These are phyloP conservation scores for Rhizopus sp. DNA, from an alignment of 371 early-diverging fungal species.

Conservation along the genomic window DNA sequence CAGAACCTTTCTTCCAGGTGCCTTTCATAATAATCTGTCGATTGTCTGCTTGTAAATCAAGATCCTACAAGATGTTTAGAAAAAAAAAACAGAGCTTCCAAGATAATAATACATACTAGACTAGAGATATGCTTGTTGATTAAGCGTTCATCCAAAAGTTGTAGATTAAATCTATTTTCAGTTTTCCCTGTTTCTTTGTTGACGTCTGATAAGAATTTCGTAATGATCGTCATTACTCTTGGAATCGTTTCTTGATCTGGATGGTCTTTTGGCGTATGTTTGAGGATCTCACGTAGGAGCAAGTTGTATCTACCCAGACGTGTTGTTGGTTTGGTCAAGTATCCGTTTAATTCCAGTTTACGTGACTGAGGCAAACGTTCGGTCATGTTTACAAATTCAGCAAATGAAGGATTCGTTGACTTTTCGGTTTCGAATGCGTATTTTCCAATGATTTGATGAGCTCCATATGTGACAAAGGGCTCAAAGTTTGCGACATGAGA, in stretches of 20 bases:
- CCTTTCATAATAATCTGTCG: slow-evolving; percentile 82
- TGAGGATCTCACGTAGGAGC: slow-evolving; percentile 81
- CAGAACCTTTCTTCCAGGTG: slow-evolving; percentile 71
- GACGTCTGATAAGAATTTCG: slow-evolving; percentile 72
- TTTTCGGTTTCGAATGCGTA: slow-evolving; percentile 81
- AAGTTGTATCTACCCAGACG: slow-evolving; percentile 90
- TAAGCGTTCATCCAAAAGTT: slow-evolving; percentile 31
- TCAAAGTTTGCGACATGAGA: slow-evolving; percentile 72
- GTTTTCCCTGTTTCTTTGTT: slow-evolving; percentile 84
- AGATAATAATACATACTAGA: slow-evolving; percentile 14
- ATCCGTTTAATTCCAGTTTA: slow-evolving; percentile 80
- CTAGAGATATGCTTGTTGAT: slow-evolving; percentile 69
- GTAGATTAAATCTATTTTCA: slow-evolving; percentile 59
- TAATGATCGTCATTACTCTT: slow-evolving; percentile 66
- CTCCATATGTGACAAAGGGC: slow-evolving; percentile 87
- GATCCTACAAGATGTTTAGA: slow-evolving; percentile 53
- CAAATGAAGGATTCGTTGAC: slow-evolving; percentile 65
- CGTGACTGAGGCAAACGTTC: slow-evolving; percentile 79
- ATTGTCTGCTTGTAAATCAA: slow-evolving; percentile 54
- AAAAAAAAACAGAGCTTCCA: neutral
- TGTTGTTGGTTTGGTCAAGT: slow-evolving; percentile 84
- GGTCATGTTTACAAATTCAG: slow-evolving; percentile 72
- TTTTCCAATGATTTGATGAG: slow-evolving; percentile 84
- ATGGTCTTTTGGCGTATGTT: slow-evolving; percentile 80
- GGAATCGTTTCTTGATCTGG: slow-evolving; percentile 74